Conservation (phyloP, 106 monocot species). For the Dendrobium huoshanense region DNA sequence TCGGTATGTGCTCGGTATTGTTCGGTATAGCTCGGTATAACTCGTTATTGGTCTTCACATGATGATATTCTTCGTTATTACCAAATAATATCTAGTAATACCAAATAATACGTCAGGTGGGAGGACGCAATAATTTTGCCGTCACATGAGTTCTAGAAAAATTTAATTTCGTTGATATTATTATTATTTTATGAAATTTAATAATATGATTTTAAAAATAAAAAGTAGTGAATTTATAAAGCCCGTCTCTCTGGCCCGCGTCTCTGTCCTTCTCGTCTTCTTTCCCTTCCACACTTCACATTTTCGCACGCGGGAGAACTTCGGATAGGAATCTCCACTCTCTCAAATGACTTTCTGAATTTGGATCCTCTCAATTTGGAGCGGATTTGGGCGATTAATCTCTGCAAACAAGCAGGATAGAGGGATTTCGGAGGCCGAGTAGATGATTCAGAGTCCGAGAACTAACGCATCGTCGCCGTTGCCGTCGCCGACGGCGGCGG, state of each 20-base stretch:
- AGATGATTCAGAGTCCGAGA: conserved; percentile 6
- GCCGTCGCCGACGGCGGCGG: conserved; percentile 5
- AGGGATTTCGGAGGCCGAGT: neutral
- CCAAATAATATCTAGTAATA: too few relatives aligned
- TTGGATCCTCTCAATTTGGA: neutral
- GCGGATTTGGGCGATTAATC: neutral
- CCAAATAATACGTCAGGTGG: too few relatives aligned
- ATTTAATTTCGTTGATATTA: too few relatives aligned
- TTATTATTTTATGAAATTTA: too few relatives aligned
- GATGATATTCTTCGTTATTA: too few relatives aligned
- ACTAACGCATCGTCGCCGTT: neutral
- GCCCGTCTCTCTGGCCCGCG: neutral
- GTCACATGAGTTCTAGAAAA: too few relatives aligned
- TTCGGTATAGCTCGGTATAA: too few relatives aligned
- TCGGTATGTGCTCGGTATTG: too few relatives aligned
- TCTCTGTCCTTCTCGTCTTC: neutral
- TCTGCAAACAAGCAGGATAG: too few relatives aligned
- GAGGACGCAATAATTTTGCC: too few relatives aligned
- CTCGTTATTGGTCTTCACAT: too few relatives aligned
- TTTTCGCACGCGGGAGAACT: neutral
- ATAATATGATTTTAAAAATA: too few relatives aligned
- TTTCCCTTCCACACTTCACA: neutral
- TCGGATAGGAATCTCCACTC: neutral
- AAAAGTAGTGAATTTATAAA: neutral
- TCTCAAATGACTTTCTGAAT: neutral